Base-by-base conservation (phyloP, 441 rosid species). In the Adansonia grandidieri region DNA sequence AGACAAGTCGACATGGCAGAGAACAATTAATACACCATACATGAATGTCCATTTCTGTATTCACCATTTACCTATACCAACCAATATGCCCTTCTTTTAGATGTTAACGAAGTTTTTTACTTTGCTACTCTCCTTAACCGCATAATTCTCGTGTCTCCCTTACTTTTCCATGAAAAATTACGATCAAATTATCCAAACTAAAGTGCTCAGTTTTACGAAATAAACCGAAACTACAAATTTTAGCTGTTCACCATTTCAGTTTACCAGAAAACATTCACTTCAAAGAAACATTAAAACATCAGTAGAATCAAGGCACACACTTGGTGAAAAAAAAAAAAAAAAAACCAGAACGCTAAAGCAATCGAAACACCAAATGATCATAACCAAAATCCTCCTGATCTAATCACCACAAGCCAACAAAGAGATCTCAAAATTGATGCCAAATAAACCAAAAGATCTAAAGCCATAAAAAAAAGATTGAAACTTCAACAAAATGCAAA, bases 371-470 rank as follows among this genome's bases (percentile, higher is more conserved):
- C 0, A 45, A 19, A 47, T 14, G 9, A 50, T 9, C 32, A 28
- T 28, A 28, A 2, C 32, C 32, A 28, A 28, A 28, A 28, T 28
- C 32, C 32, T 71, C 19, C 68, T 81, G 88, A 90, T 90, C 90
- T 82, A 68, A 74, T n/a, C 37, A 78, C 78, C 64, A 75, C 62
- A 64, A 45, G 15, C 37, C 45, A 80, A 74, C 22, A 81, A 20
- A 77, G 56, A 58, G 75, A 77, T 73, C 82, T 73, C 67, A 19
- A 24, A 76, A 65, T 80, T 56, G 76, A 69, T 74, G 70, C 79
- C 71, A 74, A 42, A 56, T 37, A 79, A 45, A 77, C 75, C 24
- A 75, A 73, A 84, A 85, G 89, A 88, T 84, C 90, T 83, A 82
- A 65, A 67, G 63, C 32, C 32, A 28, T 1, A 28, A 2, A 74